Conservation (phyloP, 352 stramenopile species). For the Globisporangium recalcitrans region DNA sequence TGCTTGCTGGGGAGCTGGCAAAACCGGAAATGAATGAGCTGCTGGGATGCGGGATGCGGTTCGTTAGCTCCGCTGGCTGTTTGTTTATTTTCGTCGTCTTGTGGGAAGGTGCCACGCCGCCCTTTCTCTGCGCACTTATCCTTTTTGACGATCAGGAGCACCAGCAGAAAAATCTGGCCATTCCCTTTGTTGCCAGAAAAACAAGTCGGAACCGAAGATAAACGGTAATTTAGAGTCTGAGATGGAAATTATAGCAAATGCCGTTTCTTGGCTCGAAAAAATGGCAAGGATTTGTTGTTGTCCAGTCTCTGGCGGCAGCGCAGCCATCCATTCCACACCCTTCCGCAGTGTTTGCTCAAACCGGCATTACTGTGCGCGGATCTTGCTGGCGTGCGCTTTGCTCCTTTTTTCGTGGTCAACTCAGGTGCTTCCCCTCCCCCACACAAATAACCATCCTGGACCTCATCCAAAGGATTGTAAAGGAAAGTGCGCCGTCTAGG, state of each 20-base stretch:
- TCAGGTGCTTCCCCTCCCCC: background rate
- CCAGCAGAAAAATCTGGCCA: conserved; percentile 7
- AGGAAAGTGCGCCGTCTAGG: background rate
- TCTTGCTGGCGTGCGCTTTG: background rate
- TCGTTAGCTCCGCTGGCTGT: background rate
- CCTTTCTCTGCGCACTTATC: background rate
- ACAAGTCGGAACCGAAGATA: background rate
- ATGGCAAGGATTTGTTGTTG: background rate
- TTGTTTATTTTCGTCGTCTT: background rate
- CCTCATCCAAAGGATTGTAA: background rate
- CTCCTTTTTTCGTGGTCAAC: background rate
- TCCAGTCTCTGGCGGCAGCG: no score
- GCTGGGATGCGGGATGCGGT: background rate
- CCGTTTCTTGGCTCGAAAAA: background rate
- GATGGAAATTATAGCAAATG: conserved; percentile 3
- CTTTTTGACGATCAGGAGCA: background rate
- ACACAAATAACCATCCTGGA: background rate
- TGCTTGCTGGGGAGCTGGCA: background rate
- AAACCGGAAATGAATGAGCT: conserved; percentile 1
- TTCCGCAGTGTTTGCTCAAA: background rate
- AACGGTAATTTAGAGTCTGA: background rate
- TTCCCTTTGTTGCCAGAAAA: background rate
- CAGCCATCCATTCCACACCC: no score
- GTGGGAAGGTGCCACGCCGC: background rate
- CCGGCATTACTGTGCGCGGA: background rate